phyloP scores from a whole-genome alignment of 1,284 basidiomycete species.

The Boletellus sp. region DNA sequence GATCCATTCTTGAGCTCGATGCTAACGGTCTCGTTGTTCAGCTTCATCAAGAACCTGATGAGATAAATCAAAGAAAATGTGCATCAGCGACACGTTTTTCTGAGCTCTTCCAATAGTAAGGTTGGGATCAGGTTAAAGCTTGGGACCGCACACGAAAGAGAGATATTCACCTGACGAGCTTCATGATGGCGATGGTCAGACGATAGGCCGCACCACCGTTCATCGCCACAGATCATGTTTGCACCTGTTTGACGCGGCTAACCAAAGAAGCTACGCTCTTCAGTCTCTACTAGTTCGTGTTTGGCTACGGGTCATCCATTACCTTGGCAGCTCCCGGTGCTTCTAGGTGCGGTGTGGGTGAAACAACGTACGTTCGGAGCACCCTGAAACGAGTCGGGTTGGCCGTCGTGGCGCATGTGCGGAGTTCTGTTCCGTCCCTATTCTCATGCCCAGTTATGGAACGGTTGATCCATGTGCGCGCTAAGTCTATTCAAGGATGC shows the following conservation, averaged over 20 bases:
- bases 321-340: not conserved
- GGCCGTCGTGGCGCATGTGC: not conserved
- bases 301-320: too few relatives aligned
- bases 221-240: slow-evolving; percentile 24
- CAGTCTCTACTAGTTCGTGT: too few relatives aligned
- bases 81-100: slow-evolving; percentile 15
- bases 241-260: slow-evolving; percentile 15
- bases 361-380: not conserved
- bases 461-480: not conserved
- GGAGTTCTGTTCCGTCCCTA: not conserved
- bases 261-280: too few relatives aligned
- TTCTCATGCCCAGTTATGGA: not conserved
- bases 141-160: not conserved
- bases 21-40: slow-evolving; percentile 99
- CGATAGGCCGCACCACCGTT: slow-evolving; percentile 15
- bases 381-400: not conserved
- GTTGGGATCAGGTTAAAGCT: slow-evolving; percentile 12
- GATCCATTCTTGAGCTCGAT: slow-evolving; percentile 98
- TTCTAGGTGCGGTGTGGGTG: not conserved
- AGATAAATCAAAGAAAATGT: slow-evolving; percentile 16
- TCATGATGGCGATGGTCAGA: slow-evolving; percentile 39
- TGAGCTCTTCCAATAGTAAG: slow-evolving; percentile 4
- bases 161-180: slow-evolving; percentile 47
- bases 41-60: slow-evolving; percentile 94
- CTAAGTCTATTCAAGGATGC: not conserved